A percentile compares a stretch with the other conserved stretches of the same genome.
Evolutionary conservation across 2,329 filamentous ascomycete species (phyloP).

Genomic region (Penicillium sp.): DNA sequence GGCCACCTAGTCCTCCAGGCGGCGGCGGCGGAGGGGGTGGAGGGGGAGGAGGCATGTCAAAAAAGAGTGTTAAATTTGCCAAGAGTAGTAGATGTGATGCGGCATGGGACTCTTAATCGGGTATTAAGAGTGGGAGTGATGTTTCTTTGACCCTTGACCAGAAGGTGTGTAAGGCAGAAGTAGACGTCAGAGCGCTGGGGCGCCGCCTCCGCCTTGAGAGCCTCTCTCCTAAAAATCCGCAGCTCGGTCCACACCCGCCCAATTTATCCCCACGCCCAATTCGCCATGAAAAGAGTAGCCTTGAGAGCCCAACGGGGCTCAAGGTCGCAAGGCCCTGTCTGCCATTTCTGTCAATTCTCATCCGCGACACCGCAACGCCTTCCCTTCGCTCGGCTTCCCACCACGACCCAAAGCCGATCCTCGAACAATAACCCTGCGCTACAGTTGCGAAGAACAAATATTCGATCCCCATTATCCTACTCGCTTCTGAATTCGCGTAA

Average conservation of each 20-base stretch:
- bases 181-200: slow-evolving; percentile 28
- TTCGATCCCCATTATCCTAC: slow-evolving; percentile 5
- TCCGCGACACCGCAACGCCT: slow-evolving; percentile 21
- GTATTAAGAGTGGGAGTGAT: slow-evolving; percentile 8
- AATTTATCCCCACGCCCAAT: slow-evolving; percentile 5
- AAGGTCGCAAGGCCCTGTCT: slow-evolving; percentile 30
- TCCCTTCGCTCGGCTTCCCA: slow-evolving; percentile 19
- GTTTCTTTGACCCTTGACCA: slow-evolving; percentile 14
- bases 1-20: slow-evolving; percentile 57
- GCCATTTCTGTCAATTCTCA: slow-evolving; percentile 42
- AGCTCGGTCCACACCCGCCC: neutral
- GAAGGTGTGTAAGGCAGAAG: slow-evolving; percentile 23
- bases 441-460: slow-evolving; percentile 18
- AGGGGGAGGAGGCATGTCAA: slow-evolving; percentile 52
- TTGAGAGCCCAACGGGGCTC: slow-evolving; percentile 29
- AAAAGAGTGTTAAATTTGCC: slow-evolving; percentile 9
- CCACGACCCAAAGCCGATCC: slow-evolving; percentile 6
- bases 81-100: neutral
- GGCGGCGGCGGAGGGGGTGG: slow-evolving; percentile 71
- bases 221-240: slow-evolving; percentile 19
- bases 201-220: slow-evolving; percentile 30
- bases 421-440: slow-evolving; percentile 13
- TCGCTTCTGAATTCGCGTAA: slow-evolving; percentile 7
- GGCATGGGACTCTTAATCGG: slow-evolving; percentile 4
- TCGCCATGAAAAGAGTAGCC: slow-evolving; percentile 38